Conservation (phyloP, 441 rosid species). For the Croton laevigatus region DNA sequence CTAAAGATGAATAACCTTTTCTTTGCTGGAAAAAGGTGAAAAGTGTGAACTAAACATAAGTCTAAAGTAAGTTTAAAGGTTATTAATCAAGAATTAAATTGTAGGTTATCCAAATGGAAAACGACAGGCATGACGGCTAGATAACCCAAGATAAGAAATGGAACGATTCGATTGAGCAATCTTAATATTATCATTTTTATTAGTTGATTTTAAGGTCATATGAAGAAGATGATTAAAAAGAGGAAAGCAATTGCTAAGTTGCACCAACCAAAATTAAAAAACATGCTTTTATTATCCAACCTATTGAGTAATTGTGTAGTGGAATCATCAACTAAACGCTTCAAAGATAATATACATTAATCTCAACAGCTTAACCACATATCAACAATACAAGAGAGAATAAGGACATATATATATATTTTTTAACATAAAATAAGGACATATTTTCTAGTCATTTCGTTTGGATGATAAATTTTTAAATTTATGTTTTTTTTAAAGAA, state of each 20-base stretch:
- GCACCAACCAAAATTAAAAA: not conserved
- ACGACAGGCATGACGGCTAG: slow-evolving; percentile 15
- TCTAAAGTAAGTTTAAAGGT: not conserved
- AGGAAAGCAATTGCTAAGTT: not conserved
- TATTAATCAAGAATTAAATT: not conserved
- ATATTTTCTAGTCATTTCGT: too few relatives aligned
- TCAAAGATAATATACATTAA: slow-evolving; percentile 28
- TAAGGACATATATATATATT: too few relatives aligned
- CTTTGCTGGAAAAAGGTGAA: not conserved
- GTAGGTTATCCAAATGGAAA: not conserved
- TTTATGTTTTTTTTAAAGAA: too few relatives aligned
- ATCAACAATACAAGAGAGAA: too few relatives aligned
- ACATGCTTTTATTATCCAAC: not conserved
- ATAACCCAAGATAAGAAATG: slow-evolving; percentile 6
- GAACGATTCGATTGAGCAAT: not conserved
- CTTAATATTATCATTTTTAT: not conserved
- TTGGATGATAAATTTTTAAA: too few relatives aligned
- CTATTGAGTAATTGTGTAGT: slow-evolving; percentile 7
- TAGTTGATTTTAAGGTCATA: not conserved
- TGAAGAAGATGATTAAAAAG: not conserved
- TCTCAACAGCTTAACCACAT: not conserved
- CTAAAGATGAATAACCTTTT: not conserved
- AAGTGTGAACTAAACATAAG: not conserved
- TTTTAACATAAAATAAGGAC: too few relatives aligned
- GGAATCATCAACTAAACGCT: slow-evolving; percentile 11